Evolutionary conservation across 2,329 filamentous ascomycete genomes (phyloP).

Genomic region (Magnaporthiopsis incrustans): DNA sequence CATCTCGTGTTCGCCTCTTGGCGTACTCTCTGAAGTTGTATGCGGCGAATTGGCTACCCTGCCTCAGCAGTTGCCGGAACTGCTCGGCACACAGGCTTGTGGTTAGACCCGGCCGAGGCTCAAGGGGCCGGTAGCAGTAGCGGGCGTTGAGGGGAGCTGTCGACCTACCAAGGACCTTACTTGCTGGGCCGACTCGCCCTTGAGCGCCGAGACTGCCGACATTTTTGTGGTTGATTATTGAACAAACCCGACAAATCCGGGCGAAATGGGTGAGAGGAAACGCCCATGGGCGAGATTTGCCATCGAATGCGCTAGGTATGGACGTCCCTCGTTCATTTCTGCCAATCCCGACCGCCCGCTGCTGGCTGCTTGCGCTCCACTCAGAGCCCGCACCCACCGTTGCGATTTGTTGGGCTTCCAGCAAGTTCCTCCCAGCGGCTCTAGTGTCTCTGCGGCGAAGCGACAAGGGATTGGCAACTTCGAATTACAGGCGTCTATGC

Average conservation of each 20-base stretch:
- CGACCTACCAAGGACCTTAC: slow-evolving; percentile 46
- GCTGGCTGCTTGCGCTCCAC: background rate
- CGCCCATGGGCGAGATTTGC: background rate
- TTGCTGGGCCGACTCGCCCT: slow-evolving; percentile 49
- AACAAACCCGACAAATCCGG: background rate
- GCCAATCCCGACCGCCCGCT: background rate
- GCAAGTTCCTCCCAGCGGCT: no score
- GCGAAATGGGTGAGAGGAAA: background rate
- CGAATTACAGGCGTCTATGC: background rate
- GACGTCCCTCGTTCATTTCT: background rate
- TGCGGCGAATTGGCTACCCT: slow-evolving; percentile 76
- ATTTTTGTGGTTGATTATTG: background rate
- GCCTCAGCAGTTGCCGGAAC: slow-evolving; percentile 89
- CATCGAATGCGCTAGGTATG: background rate
- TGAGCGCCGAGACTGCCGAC: slow-evolving; percentile 25
- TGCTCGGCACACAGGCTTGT: slow-evolving; percentile 26
- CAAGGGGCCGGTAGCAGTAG: background rate
- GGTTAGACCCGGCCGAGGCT: background rate
- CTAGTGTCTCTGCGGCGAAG: no score
- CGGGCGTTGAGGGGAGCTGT: background rate
- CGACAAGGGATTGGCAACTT: background rate
- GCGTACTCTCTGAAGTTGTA: slow-evolving; percentile 99
- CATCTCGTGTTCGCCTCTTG: slow-evolving; percentile 79
- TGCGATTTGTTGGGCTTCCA: no score
- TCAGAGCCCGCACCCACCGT: background rate